Conservation (phyloP, 768 basidiomycete species). For the Suillus plorans region DNA sequence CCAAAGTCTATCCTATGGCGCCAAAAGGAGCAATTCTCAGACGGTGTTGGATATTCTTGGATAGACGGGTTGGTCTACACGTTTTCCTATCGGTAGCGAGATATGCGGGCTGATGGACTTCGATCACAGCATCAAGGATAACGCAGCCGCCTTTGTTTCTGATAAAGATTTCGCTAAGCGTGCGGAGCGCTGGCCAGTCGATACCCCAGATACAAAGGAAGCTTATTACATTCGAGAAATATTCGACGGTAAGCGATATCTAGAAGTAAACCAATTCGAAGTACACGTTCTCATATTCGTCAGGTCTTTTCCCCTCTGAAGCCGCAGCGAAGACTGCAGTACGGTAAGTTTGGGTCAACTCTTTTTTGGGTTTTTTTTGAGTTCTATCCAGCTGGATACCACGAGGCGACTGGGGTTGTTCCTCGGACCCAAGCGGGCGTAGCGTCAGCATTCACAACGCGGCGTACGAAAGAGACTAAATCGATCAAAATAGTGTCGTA, state of each 20-base stretch:
- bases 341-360: slow-evolving; percentile 49
- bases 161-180: slow-evolving; percentile 80
- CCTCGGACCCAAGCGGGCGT: slow-evolving; percentile 91
- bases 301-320: slow-evolving; percentile 80
- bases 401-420: slow-evolving; percentile 95
- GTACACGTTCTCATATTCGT: neutral
- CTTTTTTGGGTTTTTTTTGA: slow-evolving; percentile 16
- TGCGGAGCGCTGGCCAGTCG: slow-evolving; percentile 70
- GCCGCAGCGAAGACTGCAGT: slow-evolving; percentile 91
- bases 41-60: slow-evolving; percentile 98
- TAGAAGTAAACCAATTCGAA: slow-evolving; percentile 8
- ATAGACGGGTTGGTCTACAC: slow-evolving; percentile 76
- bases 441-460: slow-evolving; percentile 95
- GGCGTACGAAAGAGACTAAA: slow-evolving; percentile 55
- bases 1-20: slow-evolving; percentile 95
- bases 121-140: slow-evolving; percentile 76
- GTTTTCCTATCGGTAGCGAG: neutral
- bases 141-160: slow-evolving; percentile 71
- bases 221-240: slow-evolving; percentile 91
- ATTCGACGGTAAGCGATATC: slow-evolving; percentile 64
- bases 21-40: slow-evolving; percentile 99
- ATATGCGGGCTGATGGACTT: slow-evolving; percentile 1
- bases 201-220: slow-evolving; percentile 94
- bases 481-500: slow-evolving; percentile 7
- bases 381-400: slow-evolving; percentile 74